These are phyloP conservation scores for Keqinozyma sinolaborantium DNA, from an alignment of 1,139 yeast genomes.

Conservation along the genomic window DNA sequence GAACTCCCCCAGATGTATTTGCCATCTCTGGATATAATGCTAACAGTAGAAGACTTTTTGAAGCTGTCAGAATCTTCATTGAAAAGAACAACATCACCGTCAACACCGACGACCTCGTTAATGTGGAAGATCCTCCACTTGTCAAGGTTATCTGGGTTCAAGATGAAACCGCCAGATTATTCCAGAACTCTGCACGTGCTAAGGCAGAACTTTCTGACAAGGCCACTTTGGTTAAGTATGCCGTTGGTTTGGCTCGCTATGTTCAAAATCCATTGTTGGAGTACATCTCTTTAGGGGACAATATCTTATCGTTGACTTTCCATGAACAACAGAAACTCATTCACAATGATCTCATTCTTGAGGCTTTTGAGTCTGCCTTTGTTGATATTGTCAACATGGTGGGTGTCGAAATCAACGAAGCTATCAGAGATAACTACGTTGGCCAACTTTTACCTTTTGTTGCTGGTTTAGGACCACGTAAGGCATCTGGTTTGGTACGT, in stretches of 20 bases:
- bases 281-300: conserved; percentile 76
- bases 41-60: conserved; percentile 58
- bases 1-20: conserved; percentile 73
- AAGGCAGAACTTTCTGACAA: conserved; percentile 81
- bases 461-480: conserved; percentile 94
- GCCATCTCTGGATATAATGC: conserved; percentile 89
- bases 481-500: conserved; percentile 82
- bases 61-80: conserved; percentile 56
- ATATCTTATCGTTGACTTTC: conserved; percentile 66
- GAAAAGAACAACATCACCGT: conserved; percentile 54
- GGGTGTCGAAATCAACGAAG: conserved; percentile 91
- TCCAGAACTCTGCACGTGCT: conserved; percentile 78
- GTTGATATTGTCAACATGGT: conserved; percentile 90
- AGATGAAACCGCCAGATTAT: conserved; percentile 91
- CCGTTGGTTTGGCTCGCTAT: conserved; percentile 87
- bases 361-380: conserved; percentile 74
- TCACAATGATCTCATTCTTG: conserved; percentile 58
- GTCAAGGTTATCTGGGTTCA: conserved; percentile 75
- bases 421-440: conserved; percentile 69
- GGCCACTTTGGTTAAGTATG: conserved; percentile 77
- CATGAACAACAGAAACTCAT: conserved; percentile 75
- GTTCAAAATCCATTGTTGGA: conserved; percentile 89
- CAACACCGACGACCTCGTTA: conserved; percentile 45
- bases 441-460: conserved; percentile 73
- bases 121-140: conserved; percentile 37